Conservation (phyloP, 2,329 filamentous ascomycete species). For the Esteya vermicola region DNA sequence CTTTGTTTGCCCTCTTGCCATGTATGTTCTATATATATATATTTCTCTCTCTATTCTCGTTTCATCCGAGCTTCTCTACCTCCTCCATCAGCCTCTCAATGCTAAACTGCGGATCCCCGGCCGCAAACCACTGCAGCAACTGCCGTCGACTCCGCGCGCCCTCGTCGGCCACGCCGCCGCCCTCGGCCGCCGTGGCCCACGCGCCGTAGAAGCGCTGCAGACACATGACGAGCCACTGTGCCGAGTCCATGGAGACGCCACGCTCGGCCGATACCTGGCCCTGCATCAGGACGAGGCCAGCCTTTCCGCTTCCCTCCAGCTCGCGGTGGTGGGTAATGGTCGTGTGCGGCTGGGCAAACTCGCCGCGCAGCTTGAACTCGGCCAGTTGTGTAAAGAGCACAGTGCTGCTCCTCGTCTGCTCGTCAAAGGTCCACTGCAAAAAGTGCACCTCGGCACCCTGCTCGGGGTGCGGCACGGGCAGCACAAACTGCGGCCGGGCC, state of each 20-base stretch:
- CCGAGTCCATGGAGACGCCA: constrained; percentile 66
- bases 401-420: constrained; percentile 28
- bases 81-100: constrained; percentile 80
- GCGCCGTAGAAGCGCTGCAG: constrained; percentile 86
- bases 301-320: constrained; percentile 37
- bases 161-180: constrained; percentile 30
- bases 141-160: constrained; percentile 49
- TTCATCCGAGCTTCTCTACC: constrained; percentile 58
- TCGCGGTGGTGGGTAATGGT: constrained; percentile 88
- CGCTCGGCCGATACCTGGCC: constrained; percentile 63
- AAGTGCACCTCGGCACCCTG: constrained; percentile 86
- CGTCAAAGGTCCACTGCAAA: constrained; percentile 87
- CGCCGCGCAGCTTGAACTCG: constrained; percentile 80
- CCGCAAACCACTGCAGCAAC: constrained; percentile 69
- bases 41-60: not conserved
- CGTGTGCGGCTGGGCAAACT: constrained; percentile 84
- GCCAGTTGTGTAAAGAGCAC: constrained; percentile 90
- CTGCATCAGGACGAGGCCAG: constrained; percentile 69
- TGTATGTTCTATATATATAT: not conserved
- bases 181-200: constrained; percentile 25
- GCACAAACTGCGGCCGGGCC: constrained; percentile 72
- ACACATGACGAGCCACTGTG: constrained; percentile 82
- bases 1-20: not conserved
- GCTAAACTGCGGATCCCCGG: constrained; percentile 64
- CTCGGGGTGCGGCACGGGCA: constrained; percentile 60